Evolutionary conservation across 768 basidiomycete genomes (phyloP).

Genomic region (Suillus lakei): DNA sequence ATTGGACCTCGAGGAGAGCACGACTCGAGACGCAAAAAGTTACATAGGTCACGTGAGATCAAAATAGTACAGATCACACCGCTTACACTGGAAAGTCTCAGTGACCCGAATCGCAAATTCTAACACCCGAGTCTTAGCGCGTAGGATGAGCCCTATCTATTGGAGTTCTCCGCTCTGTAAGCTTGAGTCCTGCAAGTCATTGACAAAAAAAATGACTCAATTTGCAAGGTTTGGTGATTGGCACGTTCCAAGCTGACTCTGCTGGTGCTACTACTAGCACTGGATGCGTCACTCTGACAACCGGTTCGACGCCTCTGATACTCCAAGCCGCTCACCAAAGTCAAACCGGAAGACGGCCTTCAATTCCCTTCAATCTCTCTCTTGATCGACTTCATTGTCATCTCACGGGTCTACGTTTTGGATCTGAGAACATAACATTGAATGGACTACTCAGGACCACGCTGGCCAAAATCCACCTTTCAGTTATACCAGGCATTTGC

Average conservation of each 20-base stretch:
- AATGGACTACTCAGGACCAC: not conserved
- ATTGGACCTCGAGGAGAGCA: not conserved
- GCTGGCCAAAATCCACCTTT: not conserved
- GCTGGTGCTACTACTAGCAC: not conserved
- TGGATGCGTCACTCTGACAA: not conserved
- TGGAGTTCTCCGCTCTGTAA: not conserved
- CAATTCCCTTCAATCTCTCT: not conserved
- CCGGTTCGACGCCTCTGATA: not conserved
- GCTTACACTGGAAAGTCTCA: not conserved
- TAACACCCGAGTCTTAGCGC: not conserved
- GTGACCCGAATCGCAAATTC: not conserved
- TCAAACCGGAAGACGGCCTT: not conserved
- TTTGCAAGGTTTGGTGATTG: not conserved
- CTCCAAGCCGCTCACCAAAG: not conserved
- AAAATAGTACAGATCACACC: not conserved
- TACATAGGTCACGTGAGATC: conserved; percentile 9
- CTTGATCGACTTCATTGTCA: not conserved
- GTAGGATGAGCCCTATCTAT: not conserved
- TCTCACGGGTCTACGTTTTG: not conserved
- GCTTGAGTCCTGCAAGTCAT: not conserved
- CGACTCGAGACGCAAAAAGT: not conserved
- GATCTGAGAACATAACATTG: not conserved
- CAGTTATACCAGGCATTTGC: too few species aligned
- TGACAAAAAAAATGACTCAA: not conserved
- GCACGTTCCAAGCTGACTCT: not conserved